Percentiles rank a stretch among this genome's conserved stretches.
Conservation (phyloP, 179 eudicot species). For the Beta macrorhiza region DNA sequence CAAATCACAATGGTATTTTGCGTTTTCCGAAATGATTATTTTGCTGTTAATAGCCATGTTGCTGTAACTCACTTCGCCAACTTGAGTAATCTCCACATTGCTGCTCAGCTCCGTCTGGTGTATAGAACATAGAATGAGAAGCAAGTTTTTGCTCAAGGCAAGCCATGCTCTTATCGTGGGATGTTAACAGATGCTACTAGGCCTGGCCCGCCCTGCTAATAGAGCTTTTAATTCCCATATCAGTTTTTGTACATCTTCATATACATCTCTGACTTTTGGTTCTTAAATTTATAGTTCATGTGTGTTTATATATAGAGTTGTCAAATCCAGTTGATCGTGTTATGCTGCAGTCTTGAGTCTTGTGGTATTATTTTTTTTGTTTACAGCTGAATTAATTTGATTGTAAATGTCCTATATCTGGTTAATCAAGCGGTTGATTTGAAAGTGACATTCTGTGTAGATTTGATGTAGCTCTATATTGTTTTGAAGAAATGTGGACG, state of each 20-base stretch:
- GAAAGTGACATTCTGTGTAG: neutral
- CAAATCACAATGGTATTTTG: neutral
- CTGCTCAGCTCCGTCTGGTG: conserved; percentile 5
- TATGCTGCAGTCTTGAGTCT: neutral
- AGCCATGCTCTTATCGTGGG: neutral
- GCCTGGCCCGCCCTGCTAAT: neutral
- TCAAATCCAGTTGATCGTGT: neutral
- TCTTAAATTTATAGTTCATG: neutral
- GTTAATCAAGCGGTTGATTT: neutral
- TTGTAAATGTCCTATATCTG: conserved; percentile 8
- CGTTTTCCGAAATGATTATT: neutral
- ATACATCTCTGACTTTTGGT: neutral
- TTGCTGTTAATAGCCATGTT: neutral
- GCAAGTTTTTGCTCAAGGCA: conserved; percentile 9
- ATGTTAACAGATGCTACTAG: neutral
- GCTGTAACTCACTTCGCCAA: neutral
- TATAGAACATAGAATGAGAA: neutral
- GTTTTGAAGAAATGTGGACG: too few relatives aligned
- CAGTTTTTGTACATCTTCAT: conserved; percentile 8
- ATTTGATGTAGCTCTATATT: neutral
- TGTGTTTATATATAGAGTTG: neutral
- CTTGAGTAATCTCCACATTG: neutral
- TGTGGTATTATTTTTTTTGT: neutral
- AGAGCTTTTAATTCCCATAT: neutral
- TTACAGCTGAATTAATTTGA: neutral